These are phyloP conservation scores for Hypoxylon cercidicola DNA, from an alignment of 495 filamentous ascomycete genomes.

Conservation along the genomic window DNA sequence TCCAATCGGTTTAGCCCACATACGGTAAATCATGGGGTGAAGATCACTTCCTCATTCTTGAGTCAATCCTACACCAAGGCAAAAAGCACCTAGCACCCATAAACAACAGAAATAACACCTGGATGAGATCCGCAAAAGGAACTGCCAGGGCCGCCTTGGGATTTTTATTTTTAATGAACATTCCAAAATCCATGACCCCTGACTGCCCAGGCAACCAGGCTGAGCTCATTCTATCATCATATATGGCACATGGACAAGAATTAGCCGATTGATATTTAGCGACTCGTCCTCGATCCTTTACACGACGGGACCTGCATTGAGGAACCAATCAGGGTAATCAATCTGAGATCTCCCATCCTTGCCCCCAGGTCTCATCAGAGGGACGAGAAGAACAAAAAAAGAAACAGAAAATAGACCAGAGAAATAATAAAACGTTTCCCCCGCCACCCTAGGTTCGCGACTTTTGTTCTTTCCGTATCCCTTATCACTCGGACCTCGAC, in stretches of 20 bases:
- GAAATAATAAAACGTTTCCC: not conserved
- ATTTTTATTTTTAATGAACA: slow-evolving; percentile 34
- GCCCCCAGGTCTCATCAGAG: slow-evolving; percentile 6
- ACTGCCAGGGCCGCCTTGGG: slow-evolving; percentile 28
- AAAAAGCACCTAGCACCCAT: slow-evolving; percentile 4
- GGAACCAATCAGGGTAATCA: slow-evolving; percentile 19
- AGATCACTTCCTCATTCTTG: slow-evolving; percentile 32
- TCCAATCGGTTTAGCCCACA: slow-evolving; percentile 34
- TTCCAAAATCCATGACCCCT: slow-evolving; percentile 25
- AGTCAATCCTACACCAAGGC: slow-evolving; percentile 19
- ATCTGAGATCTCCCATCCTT: slow-evolving; percentile 25
- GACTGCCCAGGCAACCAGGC: slow-evolving; percentile 2
- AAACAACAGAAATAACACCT: slow-evolving; percentile 6
- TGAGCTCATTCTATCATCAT: slow-evolving; percentile 5
- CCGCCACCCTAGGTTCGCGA: not conserved
- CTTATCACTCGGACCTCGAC: slow-evolving; percentile 24
- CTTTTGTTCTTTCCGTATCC: slow-evolving; percentile 7
- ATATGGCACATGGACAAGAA: slow-evolving; percentile 14
- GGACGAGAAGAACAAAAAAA: slow-evolving; percentile 16
- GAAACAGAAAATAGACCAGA: slow-evolving; percentile 20
- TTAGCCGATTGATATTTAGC: slow-evolving; percentile 34
- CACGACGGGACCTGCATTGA: slow-evolving; percentile 32
- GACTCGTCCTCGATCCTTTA: slow-evolving; percentile 28
- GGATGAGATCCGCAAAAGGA: slow-evolving; percentile 25
- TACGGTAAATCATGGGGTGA: slow-evolving; percentile 37